A percentile compares a stretch with the other conserved stretches of the same genome.
Conservation (phyloP, 495 filamentous ascomycete genomes). For the Amphirosellinia nigrospora region DNA sequence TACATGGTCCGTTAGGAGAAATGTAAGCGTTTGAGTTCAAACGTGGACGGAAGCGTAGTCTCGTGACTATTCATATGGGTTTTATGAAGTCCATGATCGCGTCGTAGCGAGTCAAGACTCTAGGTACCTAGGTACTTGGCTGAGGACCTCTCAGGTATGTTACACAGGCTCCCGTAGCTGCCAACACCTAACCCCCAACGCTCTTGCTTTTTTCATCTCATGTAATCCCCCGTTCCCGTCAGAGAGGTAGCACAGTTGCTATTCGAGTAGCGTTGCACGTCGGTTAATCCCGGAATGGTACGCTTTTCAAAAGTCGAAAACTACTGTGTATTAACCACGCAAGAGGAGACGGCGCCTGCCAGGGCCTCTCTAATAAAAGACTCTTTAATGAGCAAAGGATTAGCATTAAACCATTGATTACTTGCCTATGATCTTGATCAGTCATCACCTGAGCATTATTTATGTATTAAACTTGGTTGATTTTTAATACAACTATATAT, state of each 20-base stretch:
- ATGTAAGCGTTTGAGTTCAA: no score
- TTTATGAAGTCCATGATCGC: no score
- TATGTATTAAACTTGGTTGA: neutral
- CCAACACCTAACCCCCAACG: no score
- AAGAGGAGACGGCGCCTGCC: neutral
- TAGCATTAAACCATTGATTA: neutral
- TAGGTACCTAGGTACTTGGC: no score
- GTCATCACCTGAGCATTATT: neutral
- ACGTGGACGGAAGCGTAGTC: no score
- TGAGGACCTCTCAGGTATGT: no score
- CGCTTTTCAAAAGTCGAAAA: neutral
- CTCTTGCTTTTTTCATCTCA: neutral
- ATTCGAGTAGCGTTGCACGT: neutral
- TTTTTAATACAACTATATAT: neutral
- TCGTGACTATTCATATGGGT: no score
- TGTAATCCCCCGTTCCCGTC: slow-evolving; percentile 25
- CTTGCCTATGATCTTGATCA: neutral
- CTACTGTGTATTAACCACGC: neutral
- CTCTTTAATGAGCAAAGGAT: neutral
- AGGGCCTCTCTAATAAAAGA: neutral
- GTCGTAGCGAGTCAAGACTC: no score
- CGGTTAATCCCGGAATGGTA: neutral
- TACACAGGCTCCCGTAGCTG: no score
- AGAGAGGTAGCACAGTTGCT: neutral
- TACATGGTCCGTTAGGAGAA: no score